Evolutionary conservation across 2,329 filamentous ascomycete species (phyloP), one percentile per base, ranked within the genome.

Genomic region (Fusarium sp.): DNA sequence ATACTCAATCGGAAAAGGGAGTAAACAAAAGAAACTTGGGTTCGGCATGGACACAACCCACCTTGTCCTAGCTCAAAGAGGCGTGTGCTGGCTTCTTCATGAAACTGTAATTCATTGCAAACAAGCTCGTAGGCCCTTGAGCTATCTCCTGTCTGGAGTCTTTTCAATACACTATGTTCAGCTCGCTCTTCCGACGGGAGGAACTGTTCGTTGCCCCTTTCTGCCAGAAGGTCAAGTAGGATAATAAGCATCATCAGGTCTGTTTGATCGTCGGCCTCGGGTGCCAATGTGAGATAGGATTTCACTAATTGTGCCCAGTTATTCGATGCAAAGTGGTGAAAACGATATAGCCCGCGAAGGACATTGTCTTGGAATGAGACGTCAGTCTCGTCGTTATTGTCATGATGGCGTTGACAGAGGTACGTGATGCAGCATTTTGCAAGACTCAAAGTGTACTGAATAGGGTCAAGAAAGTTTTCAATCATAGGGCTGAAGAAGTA

Each of bases 341-440:
- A 44, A 8, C 68, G 38, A 31, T 71, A 71, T 39, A 66, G 64
- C 19, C 17, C 11, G 24, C 21, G 31, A 51, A 54, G 8, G 7
- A 42, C 24, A 6, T 42, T 36, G 19, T 42, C 10, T 22, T 40
- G n/a, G 15, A 47, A 47, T 5, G 11, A 22, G 2, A 19, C 19
- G 19, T 19, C 22, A 7, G 7, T 22, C 31, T 2, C 33, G 19
- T 19, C 36, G 22, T 24, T 44, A 57, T 66, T 45, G 52, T 47
- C 45, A 28, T 47, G 45, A 13, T 47, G 45, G 6, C 5, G 10
- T 22, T 47, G 45, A 11, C 45, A 47, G 5, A 47, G 19, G 10
- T 47, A 47, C 7, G 31, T 47, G 15, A 47, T 47, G 14, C 44
- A 47, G 28, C 28, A 47, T 36, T 47, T 34, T 22, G 45, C 45